Evolutionary conservation across 2,329 filamentous ascomycete genomes (phyloP).

Genomic region (Blumeriella jaapii): DNA sequence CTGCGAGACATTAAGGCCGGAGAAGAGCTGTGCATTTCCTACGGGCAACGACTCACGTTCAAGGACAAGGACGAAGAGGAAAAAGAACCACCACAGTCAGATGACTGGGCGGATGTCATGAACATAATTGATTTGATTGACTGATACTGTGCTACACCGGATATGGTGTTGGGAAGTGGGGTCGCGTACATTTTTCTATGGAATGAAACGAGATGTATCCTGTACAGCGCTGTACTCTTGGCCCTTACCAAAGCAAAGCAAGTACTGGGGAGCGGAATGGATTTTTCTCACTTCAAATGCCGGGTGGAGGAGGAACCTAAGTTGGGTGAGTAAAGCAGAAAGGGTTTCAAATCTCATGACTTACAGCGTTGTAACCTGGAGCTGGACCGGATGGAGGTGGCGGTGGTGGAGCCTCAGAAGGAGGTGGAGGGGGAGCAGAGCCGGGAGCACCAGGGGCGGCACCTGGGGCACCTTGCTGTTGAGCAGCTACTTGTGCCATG

Average conservation of each 20-base stretch:
- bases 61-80: conserved; percentile 26
- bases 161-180: neutral
- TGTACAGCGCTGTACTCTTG: conserved; percentile 8
- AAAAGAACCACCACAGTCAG: conserved; percentile 9
- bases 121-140: conserved; percentile 26
- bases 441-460: conserved; percentile 26
- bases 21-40: conserved; percentile 40
- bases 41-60: conserved; percentile 28
- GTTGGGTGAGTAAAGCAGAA: conserved; percentile 6
- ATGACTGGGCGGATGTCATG: conserved; percentile 23
- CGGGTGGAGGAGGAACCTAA: conserved; percentile 40
- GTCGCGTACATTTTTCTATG: neutral
- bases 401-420: conserved; percentile 45
- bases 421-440: conserved; percentile 46
- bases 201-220: conserved; percentile 20
- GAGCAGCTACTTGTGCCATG: conserved; percentile 42
- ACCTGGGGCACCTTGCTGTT: conserved; percentile 31
- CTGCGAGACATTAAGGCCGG: conserved; percentile 37
- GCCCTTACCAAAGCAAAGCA: neutral
- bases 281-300: conserved; percentile 28
- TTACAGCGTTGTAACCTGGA: conserved; percentile 47
- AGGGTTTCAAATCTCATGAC: conserved; percentile 3
- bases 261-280: neutral
- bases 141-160: conserved; percentile 13
- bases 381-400: conserved; percentile 45